A percentile compares a stretch with the other conserved stretches of the same genome.
phyloP scores from a whole-genome alignment of 2,329 filamentous ascomycete genomes.

The Colletotrichum coccodes region DNA sequence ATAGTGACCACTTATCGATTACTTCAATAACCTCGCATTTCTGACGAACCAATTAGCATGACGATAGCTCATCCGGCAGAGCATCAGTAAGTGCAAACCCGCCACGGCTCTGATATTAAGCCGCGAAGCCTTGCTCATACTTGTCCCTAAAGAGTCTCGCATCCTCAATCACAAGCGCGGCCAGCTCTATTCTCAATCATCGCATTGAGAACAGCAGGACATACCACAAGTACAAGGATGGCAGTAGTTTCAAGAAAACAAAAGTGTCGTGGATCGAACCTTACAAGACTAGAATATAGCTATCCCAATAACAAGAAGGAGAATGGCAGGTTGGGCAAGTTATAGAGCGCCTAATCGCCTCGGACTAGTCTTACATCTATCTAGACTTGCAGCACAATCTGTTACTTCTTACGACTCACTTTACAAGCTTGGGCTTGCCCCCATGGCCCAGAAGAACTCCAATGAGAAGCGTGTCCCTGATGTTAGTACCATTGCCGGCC shows the following conservation, averaged over 20 bases:
- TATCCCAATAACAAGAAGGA: slow-evolving; percentile 32
- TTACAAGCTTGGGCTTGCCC: slow-evolving; percentile 41
- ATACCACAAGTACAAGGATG: slow-evolving; percentile 43
- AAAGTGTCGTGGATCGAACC: not conserved
- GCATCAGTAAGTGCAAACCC: not conserved
- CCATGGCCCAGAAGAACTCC: slow-evolving; percentile 34
- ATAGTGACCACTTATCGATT: not conserved
- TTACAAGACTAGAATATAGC: slow-evolving; percentile 17
- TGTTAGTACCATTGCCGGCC: slow-evolving; percentile 57
- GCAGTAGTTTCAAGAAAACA: not conserved
- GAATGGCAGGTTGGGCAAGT: slow-evolving; percentile 16
- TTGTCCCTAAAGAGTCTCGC: not conserved
- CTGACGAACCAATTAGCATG: not conserved
- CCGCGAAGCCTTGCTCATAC: not conserved
- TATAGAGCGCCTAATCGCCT: too few relatives aligned
- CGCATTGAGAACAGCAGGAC: slow-evolving; percentile 49
- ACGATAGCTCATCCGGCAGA: not conserved
- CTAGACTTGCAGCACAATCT: slow-evolving; percentile 49
- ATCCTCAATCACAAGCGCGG: not conserved
- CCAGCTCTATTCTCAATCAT: slow-evolving; percentile 40
- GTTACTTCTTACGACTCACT: slow-evolving; percentile 42
- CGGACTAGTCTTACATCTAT: not conserved
- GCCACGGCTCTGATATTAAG: not conserved
- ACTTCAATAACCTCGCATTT: not conserved
- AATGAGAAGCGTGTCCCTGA: slow-evolving; percentile 49